A percentile compares a stretch with the other conserved stretches of the same genome.
Conservation (phyloP, 306 rosid genomes). For the Cucurbita moschata region DNA sequence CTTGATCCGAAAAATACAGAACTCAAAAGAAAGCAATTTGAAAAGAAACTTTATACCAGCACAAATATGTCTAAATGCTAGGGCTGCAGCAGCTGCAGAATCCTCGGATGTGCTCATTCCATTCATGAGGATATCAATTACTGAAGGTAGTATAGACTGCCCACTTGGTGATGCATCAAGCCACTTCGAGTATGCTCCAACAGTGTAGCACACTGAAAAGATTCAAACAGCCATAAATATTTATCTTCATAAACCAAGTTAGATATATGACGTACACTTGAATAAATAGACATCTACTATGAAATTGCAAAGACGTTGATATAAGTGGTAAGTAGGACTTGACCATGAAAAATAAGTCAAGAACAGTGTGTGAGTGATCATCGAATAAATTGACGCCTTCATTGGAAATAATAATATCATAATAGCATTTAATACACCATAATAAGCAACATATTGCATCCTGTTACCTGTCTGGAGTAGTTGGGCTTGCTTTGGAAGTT, state of each 20-base stretch:
- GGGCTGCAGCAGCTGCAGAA: constrained; percentile 94
- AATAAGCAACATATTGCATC: neutral
- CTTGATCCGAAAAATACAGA: neutral
- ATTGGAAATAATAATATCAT: neutral
- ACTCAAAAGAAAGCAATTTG: constrained; percentile 1
- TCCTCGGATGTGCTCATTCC: constrained; percentile 93
- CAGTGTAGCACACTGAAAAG: constrained; percentile 74
- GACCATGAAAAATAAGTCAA: neutral
- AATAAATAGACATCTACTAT: constrained; percentile 1
- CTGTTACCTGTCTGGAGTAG: constrained; percentile 88
- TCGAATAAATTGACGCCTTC: neutral
- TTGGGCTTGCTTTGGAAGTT: constrained; percentile 78
- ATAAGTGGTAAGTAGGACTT: constrained; percentile 1
- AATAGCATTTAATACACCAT: neutral
- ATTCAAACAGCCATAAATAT: constrained; percentile 8
- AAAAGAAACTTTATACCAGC: constrained; percentile 45
- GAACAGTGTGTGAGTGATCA: neutral
- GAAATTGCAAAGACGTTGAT: constrained; percentile 11
- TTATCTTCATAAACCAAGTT: neutral
- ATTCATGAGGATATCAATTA: constrained; percentile 74
- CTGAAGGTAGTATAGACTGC: constrained; percentile 62
- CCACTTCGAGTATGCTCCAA: constrained; percentile 98
- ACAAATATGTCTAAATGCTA: constrained; percentile 91
- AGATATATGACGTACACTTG: neutral
- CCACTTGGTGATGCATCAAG: constrained; percentile 83